A percentile compares a stretch with the other conserved stretches of the same genome.
Conservation (phyloP, 495 filamentous ascomycete genomes). For the Penicillium verhagenii region DNA sequence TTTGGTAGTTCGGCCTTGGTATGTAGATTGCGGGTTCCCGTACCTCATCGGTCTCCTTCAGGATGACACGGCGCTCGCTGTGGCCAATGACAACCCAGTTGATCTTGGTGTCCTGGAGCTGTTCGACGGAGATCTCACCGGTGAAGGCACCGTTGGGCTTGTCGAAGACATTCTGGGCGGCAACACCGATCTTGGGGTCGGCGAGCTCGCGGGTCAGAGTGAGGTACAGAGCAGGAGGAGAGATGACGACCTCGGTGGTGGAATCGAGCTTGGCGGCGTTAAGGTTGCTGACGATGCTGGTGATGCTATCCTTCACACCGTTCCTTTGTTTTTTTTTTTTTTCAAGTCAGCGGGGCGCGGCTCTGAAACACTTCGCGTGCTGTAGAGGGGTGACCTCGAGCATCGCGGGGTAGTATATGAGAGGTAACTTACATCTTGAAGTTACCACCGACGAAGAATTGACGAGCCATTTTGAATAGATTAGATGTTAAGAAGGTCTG, state of each 20-base stretch:
- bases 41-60: constrained; percentile 77
- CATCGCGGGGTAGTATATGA: constrained; percentile 13
- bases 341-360: constrained; percentile 12
- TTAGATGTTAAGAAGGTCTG: not conserved
- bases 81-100: constrained; percentile 91
- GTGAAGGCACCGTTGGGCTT: constrained; percentile 97
- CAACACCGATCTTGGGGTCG: constrained; percentile 68
- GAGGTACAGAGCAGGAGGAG: constrained; percentile 88
- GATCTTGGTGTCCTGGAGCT: constrained; percentile 83
- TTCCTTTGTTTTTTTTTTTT: constrained; percentile 64
- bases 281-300: constrained; percentile 80
- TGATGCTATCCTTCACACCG: constrained; percentile 82
- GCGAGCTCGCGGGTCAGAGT: constrained; percentile 75
- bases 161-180: constrained; percentile 94
- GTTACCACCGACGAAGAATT: constrained; percentile 99
- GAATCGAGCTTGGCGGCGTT: constrained; percentile 65
- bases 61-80: constrained; percentile 84
- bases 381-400: constrained; percentile 23
- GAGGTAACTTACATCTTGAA: constrained; percentile 82
- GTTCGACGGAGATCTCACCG: constrained; percentile 88
- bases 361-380: not conserved
- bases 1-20: not conserved
- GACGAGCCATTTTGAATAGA: constrained; percentile 70
- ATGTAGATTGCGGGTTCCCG: constrained; percentile 15
- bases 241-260: constrained; percentile 79